Evolutionary conservation across 768 basidiomycete species (phyloP).

Genomic region (Mycena rosella): DNA sequence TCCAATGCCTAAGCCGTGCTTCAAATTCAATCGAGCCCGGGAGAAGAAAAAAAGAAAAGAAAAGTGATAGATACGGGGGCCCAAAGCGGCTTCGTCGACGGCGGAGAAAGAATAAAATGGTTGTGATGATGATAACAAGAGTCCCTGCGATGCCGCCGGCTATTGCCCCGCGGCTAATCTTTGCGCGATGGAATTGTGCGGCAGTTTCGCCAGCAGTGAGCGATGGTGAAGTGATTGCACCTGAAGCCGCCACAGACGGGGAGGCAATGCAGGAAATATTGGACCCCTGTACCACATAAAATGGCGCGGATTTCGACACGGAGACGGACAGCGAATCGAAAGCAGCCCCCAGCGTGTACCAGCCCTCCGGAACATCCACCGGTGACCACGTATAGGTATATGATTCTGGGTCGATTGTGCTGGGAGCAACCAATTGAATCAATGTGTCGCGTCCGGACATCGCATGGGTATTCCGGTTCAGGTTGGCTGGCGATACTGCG

Average conservation of each 20-base stretch:
- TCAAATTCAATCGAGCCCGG: neutral
- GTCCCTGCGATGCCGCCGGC: neutral
- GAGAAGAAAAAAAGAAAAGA: neutral
- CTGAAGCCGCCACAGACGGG: neutral
- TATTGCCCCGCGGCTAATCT: neutral
- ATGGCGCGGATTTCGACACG: neutral
- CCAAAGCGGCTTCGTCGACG: neutral
- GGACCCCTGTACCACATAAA: neutral
- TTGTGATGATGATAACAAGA: neutral
- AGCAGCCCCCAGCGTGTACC: neutral
- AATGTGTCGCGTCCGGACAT: neutral
- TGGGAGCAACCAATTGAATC: neutral
- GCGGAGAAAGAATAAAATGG: neutral
- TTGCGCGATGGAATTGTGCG: neutral
- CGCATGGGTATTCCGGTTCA: neutral
- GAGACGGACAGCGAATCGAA: neutral
- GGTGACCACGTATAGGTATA: neutral
- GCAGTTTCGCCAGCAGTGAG: neutral
- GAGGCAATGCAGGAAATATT: neutral
- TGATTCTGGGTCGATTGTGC: neutral
- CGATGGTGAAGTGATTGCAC: neutral
- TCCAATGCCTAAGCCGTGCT: neutral
- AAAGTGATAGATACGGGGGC: no score
- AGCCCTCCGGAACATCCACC: neutral
- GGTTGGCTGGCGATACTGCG: neutral